Evolutionary conservation across 306 rosid genomes (phyloP).

Genomic region (Nissolia schottii): DNA sequence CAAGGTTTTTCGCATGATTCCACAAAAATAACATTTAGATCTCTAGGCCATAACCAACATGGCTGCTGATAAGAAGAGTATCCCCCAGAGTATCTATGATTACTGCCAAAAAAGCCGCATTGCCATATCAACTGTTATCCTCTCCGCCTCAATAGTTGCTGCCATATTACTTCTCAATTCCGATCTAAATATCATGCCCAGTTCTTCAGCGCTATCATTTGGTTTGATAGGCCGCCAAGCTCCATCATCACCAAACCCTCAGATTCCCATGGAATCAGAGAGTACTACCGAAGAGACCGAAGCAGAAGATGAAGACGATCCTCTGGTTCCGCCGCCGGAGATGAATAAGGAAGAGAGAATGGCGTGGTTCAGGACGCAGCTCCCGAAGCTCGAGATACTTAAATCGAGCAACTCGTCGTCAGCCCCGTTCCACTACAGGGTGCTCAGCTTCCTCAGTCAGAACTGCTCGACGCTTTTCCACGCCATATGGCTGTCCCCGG

Average conservation of each 20-base stretch:
- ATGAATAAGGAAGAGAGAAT: constrained; percentile 12
- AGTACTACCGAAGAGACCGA: constrained; percentile 8
- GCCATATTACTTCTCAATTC: neutral
- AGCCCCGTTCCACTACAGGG: constrained; percentile 32
- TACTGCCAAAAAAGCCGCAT: neutral
- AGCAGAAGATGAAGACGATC: constrained; percentile 36
- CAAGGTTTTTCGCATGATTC: neutral
- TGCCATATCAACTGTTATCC: neutral
- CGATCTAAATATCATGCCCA: neutral
- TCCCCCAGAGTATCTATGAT: neutral
- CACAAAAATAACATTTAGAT: neutral
- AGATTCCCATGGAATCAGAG: neutral
- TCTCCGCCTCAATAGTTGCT: neutral
- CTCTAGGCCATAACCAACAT: neutral
- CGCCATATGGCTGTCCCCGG: constrained; percentile 53
- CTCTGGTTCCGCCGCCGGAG: neutral
- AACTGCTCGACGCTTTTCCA: constrained; percentile 42
- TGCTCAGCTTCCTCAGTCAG: constrained; percentile 28
- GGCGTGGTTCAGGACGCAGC: constrained; percentile 33
- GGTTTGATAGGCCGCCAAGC: neutral
- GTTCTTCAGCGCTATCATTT: neutral
- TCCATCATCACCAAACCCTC: neutral
- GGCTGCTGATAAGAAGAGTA: neutral
- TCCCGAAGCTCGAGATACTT: constrained; percentile 32
- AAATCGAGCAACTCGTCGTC: constrained; percentile 20